Conservation (phyloP, 306 rosid species). For the Citrullus colocynthis region DNA sequence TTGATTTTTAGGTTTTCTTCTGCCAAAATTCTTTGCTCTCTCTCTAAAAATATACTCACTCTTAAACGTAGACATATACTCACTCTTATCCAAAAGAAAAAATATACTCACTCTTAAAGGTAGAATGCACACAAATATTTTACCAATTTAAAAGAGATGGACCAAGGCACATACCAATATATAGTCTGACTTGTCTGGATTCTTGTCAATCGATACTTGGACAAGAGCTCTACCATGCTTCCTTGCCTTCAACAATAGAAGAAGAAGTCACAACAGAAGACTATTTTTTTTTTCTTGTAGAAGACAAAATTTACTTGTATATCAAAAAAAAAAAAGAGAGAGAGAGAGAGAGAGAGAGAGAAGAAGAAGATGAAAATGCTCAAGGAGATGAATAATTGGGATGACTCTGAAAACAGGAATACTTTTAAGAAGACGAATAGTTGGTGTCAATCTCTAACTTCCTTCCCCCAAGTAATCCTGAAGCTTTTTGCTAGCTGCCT, state of each 20-base stretch:
- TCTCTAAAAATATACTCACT: background rate
- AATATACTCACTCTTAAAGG: background rate
- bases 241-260: slow-evolving; percentile 47
- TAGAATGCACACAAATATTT: background rate
- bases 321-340: background rate
- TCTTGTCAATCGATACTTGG: slow-evolving; percentile 45
- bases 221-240: slow-evolving; percentile 77
- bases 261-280: slow-evolving; percentile 4
- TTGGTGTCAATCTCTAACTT: background rate
- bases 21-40: background rate
- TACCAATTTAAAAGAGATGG: background rate
- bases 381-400: background rate
- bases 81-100: background rate
- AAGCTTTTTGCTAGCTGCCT: too few species aligned
- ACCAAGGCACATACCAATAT: slow-evolving; percentile 44
- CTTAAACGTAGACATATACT: background rate
- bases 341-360: background rate
- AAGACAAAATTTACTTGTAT: background rate
- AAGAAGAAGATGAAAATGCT: background rate
- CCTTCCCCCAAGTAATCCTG: too few species aligned
- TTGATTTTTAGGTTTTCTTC: background rate
- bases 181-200: slow-evolving; percentile 63
- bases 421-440: background rate
- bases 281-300: background rate
- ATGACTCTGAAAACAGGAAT: background rate